Percentiles rank a stretch among this genome's conserved stretches.
Evolutionary conservation across 2,329 filamentous ascomycete genomes (phyloP).

Genomic region (Sporothrix dimorphospora): DNA sequence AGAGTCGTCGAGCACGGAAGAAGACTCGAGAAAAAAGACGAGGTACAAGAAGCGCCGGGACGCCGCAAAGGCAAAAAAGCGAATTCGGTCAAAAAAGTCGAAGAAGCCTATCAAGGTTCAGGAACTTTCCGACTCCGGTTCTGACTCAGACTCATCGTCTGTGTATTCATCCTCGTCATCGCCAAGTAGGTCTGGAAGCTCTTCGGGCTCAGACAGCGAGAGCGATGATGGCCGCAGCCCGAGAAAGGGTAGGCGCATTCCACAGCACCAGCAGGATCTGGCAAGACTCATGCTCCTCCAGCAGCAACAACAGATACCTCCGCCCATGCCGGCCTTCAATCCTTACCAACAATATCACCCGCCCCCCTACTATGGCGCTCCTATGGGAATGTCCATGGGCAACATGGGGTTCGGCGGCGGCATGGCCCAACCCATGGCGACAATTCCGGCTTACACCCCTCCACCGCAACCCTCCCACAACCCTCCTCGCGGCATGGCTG

Average conservation of each 20-base stretch:
- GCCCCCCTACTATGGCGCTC: slow-evolving; percentile 21
- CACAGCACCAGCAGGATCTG: slow-evolving; percentile 25
- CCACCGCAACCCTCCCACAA: slow-evolving; percentile 9
- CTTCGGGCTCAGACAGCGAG: slow-evolving; percentile 30
- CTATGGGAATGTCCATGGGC: neutral
- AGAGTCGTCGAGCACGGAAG: slow-evolving; percentile 35
- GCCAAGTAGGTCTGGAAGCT: slow-evolving; percentile 32
- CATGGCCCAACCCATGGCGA: neutral
- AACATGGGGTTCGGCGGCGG: neutral
- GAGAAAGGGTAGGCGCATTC: neutral
- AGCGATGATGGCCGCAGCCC: neutral
- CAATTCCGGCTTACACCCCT: slow-evolving; percentile 1
- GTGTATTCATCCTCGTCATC: slow-evolving; percentile 29
- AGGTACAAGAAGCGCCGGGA: slow-evolving; percentile 40
- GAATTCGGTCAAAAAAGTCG: slow-evolving; percentile 35
- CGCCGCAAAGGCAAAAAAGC: slow-evolving; percentile 39
- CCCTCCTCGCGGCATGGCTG: neutral
- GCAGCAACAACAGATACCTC: slow-evolving; percentile 21
- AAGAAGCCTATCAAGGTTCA: slow-evolving; percentile 37
- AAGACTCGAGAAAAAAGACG: slow-evolving; percentile 37
- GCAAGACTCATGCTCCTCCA: slow-evolving; percentile 23
- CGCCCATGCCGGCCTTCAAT: slow-evolving; percentile 1
- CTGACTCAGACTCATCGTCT: slow-evolving; percentile 17
- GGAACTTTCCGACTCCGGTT: slow-evolving; percentile 31
- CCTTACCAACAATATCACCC: slow-evolving; percentile 18